phyloP scores from a whole-genome alignment of 2,329 filamentous ascomycete genomes.

The Alternaria atra region DNA sequence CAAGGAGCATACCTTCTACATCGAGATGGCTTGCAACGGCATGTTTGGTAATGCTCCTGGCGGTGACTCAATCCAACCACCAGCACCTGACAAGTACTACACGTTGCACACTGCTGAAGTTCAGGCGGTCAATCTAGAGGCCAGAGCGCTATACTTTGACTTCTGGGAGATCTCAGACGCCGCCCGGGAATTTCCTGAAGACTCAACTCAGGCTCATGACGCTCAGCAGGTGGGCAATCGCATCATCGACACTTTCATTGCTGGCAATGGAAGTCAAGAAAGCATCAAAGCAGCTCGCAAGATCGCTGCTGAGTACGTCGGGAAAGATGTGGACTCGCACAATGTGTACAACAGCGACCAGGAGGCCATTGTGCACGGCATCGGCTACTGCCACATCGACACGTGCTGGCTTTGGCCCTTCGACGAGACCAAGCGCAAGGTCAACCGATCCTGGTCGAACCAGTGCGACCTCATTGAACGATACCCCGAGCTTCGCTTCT shows the following conservation, averaged over 20 bases:
- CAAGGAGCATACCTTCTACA: constrained; percentile 87
- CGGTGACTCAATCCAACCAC: constrained; percentile 88
- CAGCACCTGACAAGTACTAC: constrained; percentile 84
- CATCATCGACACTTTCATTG: constrained; percentile 90
- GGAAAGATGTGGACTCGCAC: constrained; percentile 76
- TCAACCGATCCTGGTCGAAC: constrained; percentile 94
- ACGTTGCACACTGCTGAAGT: constrained; percentile 81
- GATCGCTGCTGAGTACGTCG: constrained; percentile 84
- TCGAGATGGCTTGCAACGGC: constrained; percentile 98
- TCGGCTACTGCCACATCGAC: constrained; percentile 98
- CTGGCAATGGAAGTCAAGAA: constrained; percentile 74
- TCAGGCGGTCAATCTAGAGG: constrained; percentile 86
- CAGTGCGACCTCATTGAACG: constrained; percentile 95
- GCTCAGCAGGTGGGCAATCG: constrained; percentile 84
- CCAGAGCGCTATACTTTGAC: constrained; percentile 84
- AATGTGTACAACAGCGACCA: constrained; percentile 83
- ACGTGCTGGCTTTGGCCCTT: constrained; percentile 99
- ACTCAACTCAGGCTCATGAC: constrained; percentile 89
- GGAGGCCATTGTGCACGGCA: constrained; percentile 81
- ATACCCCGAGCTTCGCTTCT: constrained; percentile 93
- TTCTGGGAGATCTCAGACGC: constrained; percentile 97
- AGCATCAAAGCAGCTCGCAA: constrained; percentile 82
- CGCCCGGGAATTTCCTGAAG: constrained; percentile 85
- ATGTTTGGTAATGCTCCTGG: constrained; percentile 95
- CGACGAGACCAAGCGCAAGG: constrained; percentile 96